Base-by-base conservation (phyloP, 768 basidiomycete species). In the Leccinum aurantiacum region DNA sequence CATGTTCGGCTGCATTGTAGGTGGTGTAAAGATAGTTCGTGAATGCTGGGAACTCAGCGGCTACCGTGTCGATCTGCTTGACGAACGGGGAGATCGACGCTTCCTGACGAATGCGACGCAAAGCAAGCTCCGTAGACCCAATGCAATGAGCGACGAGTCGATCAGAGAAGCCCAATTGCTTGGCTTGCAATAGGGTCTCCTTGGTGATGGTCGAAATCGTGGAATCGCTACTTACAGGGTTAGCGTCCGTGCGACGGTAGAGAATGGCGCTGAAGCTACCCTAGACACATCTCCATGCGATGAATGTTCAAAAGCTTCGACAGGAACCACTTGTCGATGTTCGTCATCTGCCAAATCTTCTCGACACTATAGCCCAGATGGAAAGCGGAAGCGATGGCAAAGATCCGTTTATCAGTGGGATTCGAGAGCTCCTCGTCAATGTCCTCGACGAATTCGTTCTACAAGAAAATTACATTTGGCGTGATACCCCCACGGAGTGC, bases 11-110 rank as follows among this genome's bases (percentile, higher is more conserved):
- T n/a, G 90, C 96, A 68, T 96, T 98, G 80, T 98, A 98, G 0
- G 95, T 97, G 47, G 90, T 97, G 78, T 99, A 98, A 49, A 99
- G 87, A 75, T 98, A 98, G 79, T 99, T 99, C 57, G 97, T 98
- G 80, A 89, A 93, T 1, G 95, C 95, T 2, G 97, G 96, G 84
- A 98, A 99, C 71, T 98, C 95, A 29, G 97, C 96, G 11, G 97
- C 97, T 57, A 98, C 95, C 0, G 97, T 98, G 68, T 99, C 97
- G 73, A 98, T 99, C 72, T 98, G 96, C 80, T 98, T 98, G 76
- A 97, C 91, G 73, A 93, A 96, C 0, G 95, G 95, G 13, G 81
- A 80, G 67, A 98, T 89, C 35, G 82, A 84, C 51, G 77, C 75
- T 74, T 98, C 96, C 71, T 93, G 89, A 58, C 96, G 90, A 54